These are phyloP conservation scores for Amoebophrya sp. DNA, from an alignment of 169 alveolate species.

Conservation along the genomic window DNA sequence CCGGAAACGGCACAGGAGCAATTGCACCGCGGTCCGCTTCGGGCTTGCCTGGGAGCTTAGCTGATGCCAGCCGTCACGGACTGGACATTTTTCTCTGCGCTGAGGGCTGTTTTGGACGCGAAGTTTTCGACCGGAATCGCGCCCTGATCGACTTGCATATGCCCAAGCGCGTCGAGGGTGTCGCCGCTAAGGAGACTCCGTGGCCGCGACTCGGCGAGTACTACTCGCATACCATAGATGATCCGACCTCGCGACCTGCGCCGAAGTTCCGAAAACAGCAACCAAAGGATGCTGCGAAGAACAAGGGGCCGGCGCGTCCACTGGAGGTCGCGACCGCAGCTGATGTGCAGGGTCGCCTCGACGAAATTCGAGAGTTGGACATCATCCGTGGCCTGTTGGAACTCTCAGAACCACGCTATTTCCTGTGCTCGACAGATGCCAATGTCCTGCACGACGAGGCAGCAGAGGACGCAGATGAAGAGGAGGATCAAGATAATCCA, in stretches of 20 bases:
- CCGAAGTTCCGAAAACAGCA: background rate
- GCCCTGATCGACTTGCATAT: background rate
- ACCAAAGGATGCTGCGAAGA: background rate
- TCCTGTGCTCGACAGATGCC: background rate
- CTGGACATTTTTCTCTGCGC: constrained; percentile 8
- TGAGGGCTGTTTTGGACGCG: background rate
- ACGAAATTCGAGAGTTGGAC: background rate
- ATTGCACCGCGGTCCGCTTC: background rate
- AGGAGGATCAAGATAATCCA: too few species aligned
- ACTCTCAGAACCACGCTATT: background rate
- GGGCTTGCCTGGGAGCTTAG: background rate
- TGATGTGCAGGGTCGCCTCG: background rate
- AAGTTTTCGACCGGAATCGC: background rate
- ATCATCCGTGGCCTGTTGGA: background rate
- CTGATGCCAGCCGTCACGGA: background rate
- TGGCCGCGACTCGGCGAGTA: background rate
- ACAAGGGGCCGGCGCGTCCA: background rate
- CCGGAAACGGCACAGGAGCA: background rate
- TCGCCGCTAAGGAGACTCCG: background rate
- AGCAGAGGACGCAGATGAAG: background rate
- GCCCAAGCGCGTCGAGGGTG: background rate
- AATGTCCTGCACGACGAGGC: background rate
- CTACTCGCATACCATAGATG: background rate
- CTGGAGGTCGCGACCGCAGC: background rate
- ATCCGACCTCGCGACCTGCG: background rate